These are phyloP conservation scores for Saccharomyces hybrid DNA, from an alignment of 1,139 yeast genomes.

Conservation along the genomic window DNA sequence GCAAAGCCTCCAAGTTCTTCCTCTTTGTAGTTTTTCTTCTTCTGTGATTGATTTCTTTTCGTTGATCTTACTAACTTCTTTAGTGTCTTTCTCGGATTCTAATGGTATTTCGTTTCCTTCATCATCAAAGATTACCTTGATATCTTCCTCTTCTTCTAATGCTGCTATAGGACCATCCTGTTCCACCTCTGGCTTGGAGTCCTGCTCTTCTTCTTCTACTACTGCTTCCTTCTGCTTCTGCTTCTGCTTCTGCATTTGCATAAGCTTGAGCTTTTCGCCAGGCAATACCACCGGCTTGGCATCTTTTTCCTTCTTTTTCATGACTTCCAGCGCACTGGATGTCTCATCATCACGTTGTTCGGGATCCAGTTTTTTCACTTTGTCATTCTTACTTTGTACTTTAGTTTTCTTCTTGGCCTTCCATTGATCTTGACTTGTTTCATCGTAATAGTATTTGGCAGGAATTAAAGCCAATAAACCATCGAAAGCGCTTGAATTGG, in stretches of 20 bases:
- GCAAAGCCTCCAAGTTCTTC: slow-evolving; percentile 55
- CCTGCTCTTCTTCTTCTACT: slow-evolving; percentile 16
- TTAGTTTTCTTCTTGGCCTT: slow-evolving; percentile 70
- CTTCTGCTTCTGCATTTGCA: slow-evolving; percentile 10
- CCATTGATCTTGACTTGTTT: slow-evolving; percentile 78
- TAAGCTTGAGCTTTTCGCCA: slow-evolving; percentile 28
- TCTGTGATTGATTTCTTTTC: slow-evolving; percentile 19
- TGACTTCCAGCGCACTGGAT: slow-evolving; percentile 61
- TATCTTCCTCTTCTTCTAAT: slow-evolving; percentile 30
- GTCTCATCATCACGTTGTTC: slow-evolving; percentile 43
- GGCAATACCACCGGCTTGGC: slow-evolving; percentile 60
- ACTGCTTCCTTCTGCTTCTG: slow-evolving; percentile 15
- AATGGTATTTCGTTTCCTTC: slow-evolving; percentile 53
- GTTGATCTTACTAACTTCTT: slow-evolving; percentile 7
- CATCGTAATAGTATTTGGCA: slow-evolving; percentile 81
- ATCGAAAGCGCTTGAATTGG: slow-evolving; percentile 82
- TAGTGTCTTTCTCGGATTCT: slow-evolving; percentile 8
- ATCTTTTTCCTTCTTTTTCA: slow-evolving; percentile 46
- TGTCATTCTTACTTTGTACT: slow-evolving; percentile 53
- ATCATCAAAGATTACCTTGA: slow-evolving; percentile 62
- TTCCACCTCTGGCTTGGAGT: slow-evolving; percentile 10
- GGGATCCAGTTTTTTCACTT: slow-evolving; percentile 72
- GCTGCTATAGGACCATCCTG: slow-evolving; percentile 10
- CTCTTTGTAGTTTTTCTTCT: slow-evolving; percentile 43
- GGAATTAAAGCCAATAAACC: slow-evolving; percentile 88